Evolutionary conservation across 352 stramenopile genomes (phyloP).

Genomic region (Globisporangium paroecandrum): DNA sequence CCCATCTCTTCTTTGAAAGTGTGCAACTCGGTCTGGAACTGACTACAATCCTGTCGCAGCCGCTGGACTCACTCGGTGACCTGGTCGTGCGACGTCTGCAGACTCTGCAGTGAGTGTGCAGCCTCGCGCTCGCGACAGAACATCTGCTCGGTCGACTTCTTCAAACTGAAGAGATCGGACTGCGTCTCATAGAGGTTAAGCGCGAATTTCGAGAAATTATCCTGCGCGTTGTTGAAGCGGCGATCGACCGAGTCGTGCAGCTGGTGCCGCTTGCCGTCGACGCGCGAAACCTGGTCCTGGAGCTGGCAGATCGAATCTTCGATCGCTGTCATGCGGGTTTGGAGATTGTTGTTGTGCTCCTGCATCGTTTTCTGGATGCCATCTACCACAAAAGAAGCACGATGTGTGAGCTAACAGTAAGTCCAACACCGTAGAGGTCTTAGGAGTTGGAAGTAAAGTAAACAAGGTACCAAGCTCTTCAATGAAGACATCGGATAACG

Average conservation of each 20-base stretch:
- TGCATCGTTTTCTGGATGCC: slow-evolving; percentile 21
- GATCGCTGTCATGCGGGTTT: slow-evolving; percentile 29
- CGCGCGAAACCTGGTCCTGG: slow-evolving; percentile 29
- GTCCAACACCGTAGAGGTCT: too few relatives aligned
- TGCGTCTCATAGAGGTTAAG: slow-evolving; percentile 47
- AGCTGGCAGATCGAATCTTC: slow-evolving; percentile 33
- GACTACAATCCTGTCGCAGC: slow-evolving; percentile 35
- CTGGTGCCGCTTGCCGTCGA: slow-evolving; percentile 39
- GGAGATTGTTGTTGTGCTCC: slow-evolving; percentile 22
- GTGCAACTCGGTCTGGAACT: slow-evolving; percentile 39
- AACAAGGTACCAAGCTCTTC: slow-evolving; percentile 27
- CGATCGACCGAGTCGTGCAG: slow-evolving; percentile 37
- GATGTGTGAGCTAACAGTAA: too few relatives aligned
- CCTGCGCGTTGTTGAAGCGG: slow-evolving; percentile 37
- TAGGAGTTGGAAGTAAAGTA: too few relatives aligned
- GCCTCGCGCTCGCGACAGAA: slow-evolving; percentile 43
- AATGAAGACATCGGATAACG: slow-evolving; percentile 53
- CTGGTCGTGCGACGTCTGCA: slow-evolving; percentile 53
- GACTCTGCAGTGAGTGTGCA: slow-evolving; percentile 31
- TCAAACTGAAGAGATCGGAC: slow-evolving; percentile 35
- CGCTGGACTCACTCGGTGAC: slow-evolving; percentile 33
- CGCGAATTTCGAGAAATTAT: slow-evolving; percentile 49
- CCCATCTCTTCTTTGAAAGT: slow-evolving; percentile 34
- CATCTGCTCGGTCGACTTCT: slow-evolving; percentile 41
- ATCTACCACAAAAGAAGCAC: slow-evolving; percentile 2